A percentile compares a stretch with the other conserved stretches of the same genome.
Conservation (phyloP, 257 asterid genomes). For the Ilex asprella region DNA sequence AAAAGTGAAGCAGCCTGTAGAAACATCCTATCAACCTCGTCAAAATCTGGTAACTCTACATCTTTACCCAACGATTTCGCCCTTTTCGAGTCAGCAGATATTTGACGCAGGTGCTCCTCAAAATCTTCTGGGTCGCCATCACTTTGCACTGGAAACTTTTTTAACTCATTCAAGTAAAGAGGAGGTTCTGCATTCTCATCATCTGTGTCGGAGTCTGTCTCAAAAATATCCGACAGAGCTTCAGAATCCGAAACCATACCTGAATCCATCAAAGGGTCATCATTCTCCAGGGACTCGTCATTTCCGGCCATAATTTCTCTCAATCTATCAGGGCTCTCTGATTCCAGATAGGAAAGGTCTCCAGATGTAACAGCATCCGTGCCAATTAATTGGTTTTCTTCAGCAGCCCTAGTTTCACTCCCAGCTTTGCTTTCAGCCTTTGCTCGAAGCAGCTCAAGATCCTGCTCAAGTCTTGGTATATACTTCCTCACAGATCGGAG, state of each 20-base stretch:
- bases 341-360: conserved; percentile 18
- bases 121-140: conserved; percentile 50
- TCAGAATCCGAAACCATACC: conserved; percentile 62
- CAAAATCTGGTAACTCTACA: conserved; percentile 45
- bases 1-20: conserved; percentile 81
- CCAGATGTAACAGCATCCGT: conserved; percentile 22
- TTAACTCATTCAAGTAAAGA: conserved; percentile 68
- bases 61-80: conserved; percentile 35
- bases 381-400: conserved; percentile 24
- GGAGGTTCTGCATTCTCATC: conserved; percentile 34
- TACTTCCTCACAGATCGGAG: conserved; percentile 68
- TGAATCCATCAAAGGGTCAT: conserved; percentile 29
- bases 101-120: conserved; percentile 54
- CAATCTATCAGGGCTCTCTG: conserved; percentile 52
- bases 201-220: conserved; percentile 60
- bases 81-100: conserved; percentile 56
- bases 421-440: conserved; percentile 32
- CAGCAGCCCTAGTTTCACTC: conserved; percentile 15
- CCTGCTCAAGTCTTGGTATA: conserved; percentile 88
- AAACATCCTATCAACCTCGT: conserved; percentile 76
- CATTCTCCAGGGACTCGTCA: conserved; percentile 28
- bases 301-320: conserved; percentile 49
- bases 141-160: conserved; percentile 43
- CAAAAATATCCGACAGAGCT: conserved; percentile 80
- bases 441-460: conserved; percentile 66